Evolutionary conservation across 148 eudicot genomes (phyloP), one percentile per base, ranked within the genome.

Genomic region (Chenopodium album): DNA sequence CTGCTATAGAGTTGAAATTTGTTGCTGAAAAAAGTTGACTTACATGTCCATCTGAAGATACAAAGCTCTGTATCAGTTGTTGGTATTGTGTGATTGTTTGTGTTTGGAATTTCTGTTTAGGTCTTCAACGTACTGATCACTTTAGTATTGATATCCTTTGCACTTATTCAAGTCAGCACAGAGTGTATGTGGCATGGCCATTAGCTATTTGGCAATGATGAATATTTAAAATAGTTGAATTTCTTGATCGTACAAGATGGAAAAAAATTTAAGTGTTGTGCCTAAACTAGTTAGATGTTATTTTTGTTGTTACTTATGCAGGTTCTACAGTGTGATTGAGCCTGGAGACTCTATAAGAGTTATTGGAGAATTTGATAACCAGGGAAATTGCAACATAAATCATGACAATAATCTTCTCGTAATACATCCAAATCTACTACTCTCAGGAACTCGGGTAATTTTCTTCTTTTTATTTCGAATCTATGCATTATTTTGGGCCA

Each of bases 371-470:
- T 94, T 94, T 83, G 94, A 91, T 82, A 81, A 78, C 62, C 80
- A 88, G 76, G 95, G 95, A 73, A 91, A 89, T 83, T 97, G 97
- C 77, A 84, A 91, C 60, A 90, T 97, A 81, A 89, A 90, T 85
- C 90, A 79, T 84, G 95, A 91, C 41, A 89, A 85, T 16, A 94
- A 97, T 82, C 91, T 89, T 90, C 63, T 97, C 63, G 90, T 97
- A 78, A 91, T 94, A 79, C 97, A 94, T 78, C 98, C 99, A 23
- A 91, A 94, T 82, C 78, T 90, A 80, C 84, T 97, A 85, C 87
- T 97, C 72, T 94, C 99, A 73, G 99, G 99, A 79, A 94, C 95
- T 81, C 90, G 99, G 94, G 99, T 97, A 92, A 83, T 62, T 31
- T 62, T 47, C 26, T 20, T 60, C 54, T 65, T 31, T 54, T 29